A percentile compares a stretch with the other conserved stretches of the same genome.
Evolutionary conservation across 352 stramenopile species (phyloP).

Genomic region (Phytopythium mirpurense): DNA sequence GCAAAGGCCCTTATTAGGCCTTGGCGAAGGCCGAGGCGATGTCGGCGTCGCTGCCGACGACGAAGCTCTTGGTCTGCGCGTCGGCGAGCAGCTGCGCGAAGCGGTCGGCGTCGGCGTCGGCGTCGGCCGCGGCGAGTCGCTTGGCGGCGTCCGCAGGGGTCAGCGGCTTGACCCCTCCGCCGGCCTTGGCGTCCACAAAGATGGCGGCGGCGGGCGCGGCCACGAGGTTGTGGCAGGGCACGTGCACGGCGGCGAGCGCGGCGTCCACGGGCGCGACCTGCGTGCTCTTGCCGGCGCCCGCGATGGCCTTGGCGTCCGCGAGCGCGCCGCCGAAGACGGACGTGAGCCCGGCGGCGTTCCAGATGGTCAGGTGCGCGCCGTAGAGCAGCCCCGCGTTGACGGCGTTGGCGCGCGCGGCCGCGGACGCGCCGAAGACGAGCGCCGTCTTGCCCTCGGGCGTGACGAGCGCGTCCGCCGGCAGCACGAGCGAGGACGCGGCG

Average conservation of each 20-base stretch:
- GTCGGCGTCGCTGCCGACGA: conserved; percentile 56
- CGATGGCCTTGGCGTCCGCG: conserved; percentile 35
- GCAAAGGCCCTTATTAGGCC: no score
- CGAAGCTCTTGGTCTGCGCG: conserved; percentile 59
- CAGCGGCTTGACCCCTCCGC: conserved; percentile 62
- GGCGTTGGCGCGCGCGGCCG: conserved; percentile 42
- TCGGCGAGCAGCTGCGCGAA: conserved; percentile 61
- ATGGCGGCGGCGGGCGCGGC: conserved; percentile 51
- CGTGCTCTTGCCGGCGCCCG: conserved; percentile 23
- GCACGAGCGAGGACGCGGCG: conserved; percentile 47
- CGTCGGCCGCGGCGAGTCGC: conserved; percentile 46
- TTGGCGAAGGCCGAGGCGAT: conserved; percentile 53
- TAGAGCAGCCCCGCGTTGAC: conserved; percentile 64
- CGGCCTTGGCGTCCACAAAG: conserved; percentile 50
- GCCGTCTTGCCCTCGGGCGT: conserved; percentile 62
- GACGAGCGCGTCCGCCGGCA: conserved; percentile 48
- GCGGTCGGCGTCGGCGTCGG: conserved; percentile 46
- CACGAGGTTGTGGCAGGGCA: conserved; percentile 79
- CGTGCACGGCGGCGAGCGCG: conserved; percentile 47
- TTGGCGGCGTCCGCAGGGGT: conserved; percentile 35
- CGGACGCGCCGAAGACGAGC: conserved; percentile 65
- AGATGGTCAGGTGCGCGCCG: conserved; percentile 65
- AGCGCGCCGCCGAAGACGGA: conserved; percentile 69
- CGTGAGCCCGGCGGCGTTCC: conserved; percentile 57
- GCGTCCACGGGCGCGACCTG: conserved; percentile 40